Evolutionary conservation across 2,329 filamentous ascomycete genomes (phyloP).

Genomic region (Exophiala sp.): DNA sequence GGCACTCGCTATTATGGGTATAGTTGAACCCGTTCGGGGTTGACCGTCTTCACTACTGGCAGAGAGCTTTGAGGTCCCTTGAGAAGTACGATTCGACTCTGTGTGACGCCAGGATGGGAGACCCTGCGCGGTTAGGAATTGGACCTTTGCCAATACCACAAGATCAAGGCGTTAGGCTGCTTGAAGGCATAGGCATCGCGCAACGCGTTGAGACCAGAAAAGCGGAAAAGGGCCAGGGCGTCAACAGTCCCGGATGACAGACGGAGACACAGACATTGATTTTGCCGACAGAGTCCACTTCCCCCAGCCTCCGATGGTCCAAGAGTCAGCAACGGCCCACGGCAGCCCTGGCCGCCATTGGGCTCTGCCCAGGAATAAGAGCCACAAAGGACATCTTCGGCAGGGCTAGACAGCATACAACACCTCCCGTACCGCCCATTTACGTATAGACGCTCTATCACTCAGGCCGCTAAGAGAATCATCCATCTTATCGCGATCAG

Average conservation of each 20-base stretch:
- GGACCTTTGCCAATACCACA: background rate
- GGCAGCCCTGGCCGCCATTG: conserved; percentile 1
- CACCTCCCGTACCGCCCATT: conserved; percentile 14
- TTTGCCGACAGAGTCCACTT: conserved; percentile 1
- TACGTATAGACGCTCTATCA: conserved; percentile 8
- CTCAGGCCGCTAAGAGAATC: conserved; percentile 13
- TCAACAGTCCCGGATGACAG: background rate
- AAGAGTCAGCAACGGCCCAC: conserved; percentile 13
- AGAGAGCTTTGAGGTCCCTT: background rate
- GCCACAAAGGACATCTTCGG: conserved; percentile 8
- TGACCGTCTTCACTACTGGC: too few species aligned
- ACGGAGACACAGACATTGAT: background rate
- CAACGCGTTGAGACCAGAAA: background rate
- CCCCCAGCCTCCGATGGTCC: conserved; percentile 9
- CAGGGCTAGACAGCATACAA: conserved; percentile 5
- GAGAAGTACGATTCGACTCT: background rate
- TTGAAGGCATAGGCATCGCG: background rate
- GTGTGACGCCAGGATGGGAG: background rate
- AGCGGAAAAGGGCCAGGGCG: background rate
- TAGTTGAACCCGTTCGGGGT: conserved; percentile 1
- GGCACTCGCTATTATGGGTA: background rate
- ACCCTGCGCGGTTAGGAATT: background rate
- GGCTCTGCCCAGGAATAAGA: conserved; percentile 1
- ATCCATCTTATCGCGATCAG: conserved; percentile 20
- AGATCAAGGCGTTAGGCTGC: background rate